Evolutionary conservation across 2,329 filamentous ascomycete species (phyloP).

Genomic region (Bisporella sp.): DNA sequence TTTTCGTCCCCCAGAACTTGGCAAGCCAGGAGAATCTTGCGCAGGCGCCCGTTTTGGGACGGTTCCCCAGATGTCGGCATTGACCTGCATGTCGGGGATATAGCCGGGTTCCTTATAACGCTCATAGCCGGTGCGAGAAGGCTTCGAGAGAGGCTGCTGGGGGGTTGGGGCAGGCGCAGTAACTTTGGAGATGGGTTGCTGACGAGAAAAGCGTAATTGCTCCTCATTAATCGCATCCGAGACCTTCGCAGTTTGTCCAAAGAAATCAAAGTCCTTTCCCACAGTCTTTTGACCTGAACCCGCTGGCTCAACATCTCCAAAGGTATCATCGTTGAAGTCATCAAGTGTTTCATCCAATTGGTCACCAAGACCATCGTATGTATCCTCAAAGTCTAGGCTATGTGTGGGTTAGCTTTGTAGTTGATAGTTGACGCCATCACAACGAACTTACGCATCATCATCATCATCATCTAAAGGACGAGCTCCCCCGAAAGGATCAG

Average conservation of each 20-base stretch:
- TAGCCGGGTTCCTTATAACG: constrained; percentile 81
- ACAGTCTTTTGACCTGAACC: constrained; percentile 42
- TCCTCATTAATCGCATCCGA: constrained; percentile 84
- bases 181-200: constrained; percentile 52
- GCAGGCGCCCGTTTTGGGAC: constrained; percentile 49
- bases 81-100: constrained; percentile 84
- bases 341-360: constrained; percentile 88
- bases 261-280: constrained; percentile 96
- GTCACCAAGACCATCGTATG: constrained; percentile 90
- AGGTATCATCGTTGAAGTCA: constrained; percentile 95
- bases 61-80: constrained; percentile 87
- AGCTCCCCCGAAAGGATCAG: constrained; percentile 84
- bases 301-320: constrained; percentile 48
- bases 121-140: constrained; percentile 79
- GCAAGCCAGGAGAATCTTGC: constrained; percentile 18
- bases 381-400: constrained; percentile 88
- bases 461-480: constrained; percentile 57
- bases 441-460: constrained; percentile 32
- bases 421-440: not conserved
- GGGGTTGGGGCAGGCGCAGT: constrained; percentile 31
- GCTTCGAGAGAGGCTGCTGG: constrained; percentile 43
- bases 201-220: constrained; percentile 73
- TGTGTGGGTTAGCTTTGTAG: constrained; percentile 3
- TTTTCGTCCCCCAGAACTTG: constrained; percentile 50
- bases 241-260: constrained; percentile 84